phyloP scores from a whole-genome alignment of 148 eudicot species.

The Spergularia bocconei region DNA sequence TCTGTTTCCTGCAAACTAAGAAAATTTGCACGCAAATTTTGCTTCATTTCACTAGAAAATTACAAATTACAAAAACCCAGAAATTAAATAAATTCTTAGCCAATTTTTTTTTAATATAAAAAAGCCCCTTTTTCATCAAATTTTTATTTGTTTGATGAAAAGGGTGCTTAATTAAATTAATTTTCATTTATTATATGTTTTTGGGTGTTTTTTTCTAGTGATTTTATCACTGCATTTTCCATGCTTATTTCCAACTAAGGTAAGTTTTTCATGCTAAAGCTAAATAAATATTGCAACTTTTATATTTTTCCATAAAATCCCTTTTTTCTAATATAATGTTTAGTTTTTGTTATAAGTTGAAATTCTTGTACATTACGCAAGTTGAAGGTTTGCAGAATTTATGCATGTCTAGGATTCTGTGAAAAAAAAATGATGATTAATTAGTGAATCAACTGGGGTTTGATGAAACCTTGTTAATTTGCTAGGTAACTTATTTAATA shows the following conservation, averaged over 20 bases:
- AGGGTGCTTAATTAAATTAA: background rate
- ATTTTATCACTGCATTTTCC: constrained; percentile 23
- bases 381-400: background rate
- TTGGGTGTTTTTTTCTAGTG: constrained; percentile 22
- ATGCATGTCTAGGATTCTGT: constrained; percentile 3
- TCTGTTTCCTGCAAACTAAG: background rate
- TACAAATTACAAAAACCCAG: background rate
- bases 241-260: constrained; percentile 20
- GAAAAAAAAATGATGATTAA: background rate
- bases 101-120: too few relatives aligned
- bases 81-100: background rate
- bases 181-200: background rate
- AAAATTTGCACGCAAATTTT: constrained; percentile 10
- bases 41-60: constrained; percentile 12
- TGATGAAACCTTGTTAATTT: constrained; percentile 9
- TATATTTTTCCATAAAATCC: too few relatives aligned
- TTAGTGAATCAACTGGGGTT: background rate
- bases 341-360: constrained; percentile 8
- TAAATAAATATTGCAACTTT: background rate
- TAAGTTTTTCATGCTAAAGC: constrained; percentile 9
- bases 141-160: constrained; percentile 4
- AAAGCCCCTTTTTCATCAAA: constrained; percentile 8
- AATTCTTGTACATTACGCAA: constrained; percentile 9
- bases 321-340: background rate
- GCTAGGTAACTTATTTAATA: constrained; percentile 13